These are phyloP conservation scores for Immersiporthe knoxdaviesiana DNA, from an alignment of 2,329 filamentous ascomycete species.

Conservation along the genomic window DNA sequence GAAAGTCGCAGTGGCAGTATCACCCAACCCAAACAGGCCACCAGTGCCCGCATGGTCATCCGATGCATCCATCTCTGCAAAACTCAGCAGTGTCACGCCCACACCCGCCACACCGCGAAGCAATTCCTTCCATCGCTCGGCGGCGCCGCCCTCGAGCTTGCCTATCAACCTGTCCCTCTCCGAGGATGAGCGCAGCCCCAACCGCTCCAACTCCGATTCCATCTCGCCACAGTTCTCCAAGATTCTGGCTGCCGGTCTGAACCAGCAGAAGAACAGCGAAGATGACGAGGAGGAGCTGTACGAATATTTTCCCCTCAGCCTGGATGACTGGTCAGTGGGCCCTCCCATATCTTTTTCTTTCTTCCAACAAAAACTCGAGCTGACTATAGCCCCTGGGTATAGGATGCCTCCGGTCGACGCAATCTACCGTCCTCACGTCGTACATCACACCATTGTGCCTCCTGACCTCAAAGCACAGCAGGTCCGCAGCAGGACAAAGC, in stretches of 20 bases:
- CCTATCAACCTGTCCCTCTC: slow-evolving; percentile 60
- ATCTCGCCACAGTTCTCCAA: slow-evolving; percentile 49
- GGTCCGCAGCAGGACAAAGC: slow-evolving; percentile 66
- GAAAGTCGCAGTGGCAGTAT: slow-evolving; percentile 57
- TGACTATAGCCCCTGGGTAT: slow-evolving; percentile 28
- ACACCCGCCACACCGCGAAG: slow-evolving; percentile 33
- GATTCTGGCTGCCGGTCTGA: slow-evolving; percentile 39
- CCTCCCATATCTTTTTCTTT: neutral
- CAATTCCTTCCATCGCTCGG: slow-evolving; percentile 32
- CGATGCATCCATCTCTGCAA: slow-evolving; percentile 36
- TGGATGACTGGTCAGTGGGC: slow-evolving; percentile 81
- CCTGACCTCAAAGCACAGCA: slow-evolving; percentile 72
- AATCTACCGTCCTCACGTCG: slow-evolving; percentile 88
- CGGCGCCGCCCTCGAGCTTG: slow-evolving; percentile 35
- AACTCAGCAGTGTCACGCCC: slow-evolving; percentile 21
- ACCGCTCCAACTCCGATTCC: slow-evolving; percentile 51
- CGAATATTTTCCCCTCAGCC: slow-evolving; percentile 89
- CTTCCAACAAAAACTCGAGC: neutral
- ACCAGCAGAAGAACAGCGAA: slow-evolving; percentile 61
- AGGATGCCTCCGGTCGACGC: slow-evolving; percentile 88
- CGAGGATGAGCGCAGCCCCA: slow-evolving; percentile 63
- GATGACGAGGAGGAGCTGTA: slow-evolving; percentile 86
- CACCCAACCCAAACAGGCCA: slow-evolving; percentile 54
- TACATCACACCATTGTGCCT: slow-evolving; percentile 80
- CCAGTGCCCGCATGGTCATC: slow-evolving; percentile 57